A percentile compares a stretch with the other conserved stretches of the same genome.
Evolutionary conservation across 257 asterid species (phyloP).

Genomic region (Capsicum chinense): DNA sequence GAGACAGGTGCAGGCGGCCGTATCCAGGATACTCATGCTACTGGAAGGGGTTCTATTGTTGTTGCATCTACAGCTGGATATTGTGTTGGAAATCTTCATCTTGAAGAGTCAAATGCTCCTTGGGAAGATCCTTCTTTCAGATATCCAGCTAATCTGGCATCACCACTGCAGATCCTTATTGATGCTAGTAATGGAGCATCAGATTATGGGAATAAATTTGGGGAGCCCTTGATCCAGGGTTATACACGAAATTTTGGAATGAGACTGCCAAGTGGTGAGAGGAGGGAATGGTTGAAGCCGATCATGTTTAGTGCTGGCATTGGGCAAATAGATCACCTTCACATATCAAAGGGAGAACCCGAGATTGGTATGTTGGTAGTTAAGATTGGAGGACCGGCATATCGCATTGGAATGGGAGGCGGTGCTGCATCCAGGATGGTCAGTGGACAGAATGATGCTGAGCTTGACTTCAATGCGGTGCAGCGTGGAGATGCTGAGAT

Average conservation of each 20-base stretch:
- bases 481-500: slow-evolving; percentile 96
- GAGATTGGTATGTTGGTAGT: slow-evolving; percentile 94
- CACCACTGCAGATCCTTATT: slow-evolving; percentile 85
- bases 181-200: slow-evolving; percentile 98
- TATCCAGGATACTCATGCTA: slow-evolving; percentile 94
- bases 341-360: slow-evolving; percentile 84
- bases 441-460: slow-evolving; percentile 94
- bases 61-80: slow-evolving; percentile 94
- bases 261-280: slow-evolving; percentile 87
- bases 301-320: slow-evolving; percentile 97
- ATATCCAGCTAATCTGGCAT: slow-evolving; percentile 80
- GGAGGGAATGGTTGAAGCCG: slow-evolving; percentile 96
- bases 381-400: slow-evolving; percentile 97
- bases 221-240: slow-evolving; percentile 96
- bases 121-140: slow-evolving; percentile 88
- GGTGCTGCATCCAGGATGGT: slow-evolving; percentile 99
- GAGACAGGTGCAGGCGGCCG: slow-evolving; percentile 99
- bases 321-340: slow-evolving; percentile 85
- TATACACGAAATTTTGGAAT: slow-evolving; percentile 88
- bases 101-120: slow-evolving; percentile 88
- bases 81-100: slow-evolving; percentile 88
- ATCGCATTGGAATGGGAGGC: slow-evolving; percentile 98
- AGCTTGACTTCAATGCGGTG: slow-evolving; percentile 87
- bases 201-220: slow-evolving; percentile 91
- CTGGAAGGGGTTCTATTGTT: slow-evolving; percentile 90